Conservation (phyloP, 2,329 filamentous ascomycete species). For the Ophiostoma ulmi region DNA sequence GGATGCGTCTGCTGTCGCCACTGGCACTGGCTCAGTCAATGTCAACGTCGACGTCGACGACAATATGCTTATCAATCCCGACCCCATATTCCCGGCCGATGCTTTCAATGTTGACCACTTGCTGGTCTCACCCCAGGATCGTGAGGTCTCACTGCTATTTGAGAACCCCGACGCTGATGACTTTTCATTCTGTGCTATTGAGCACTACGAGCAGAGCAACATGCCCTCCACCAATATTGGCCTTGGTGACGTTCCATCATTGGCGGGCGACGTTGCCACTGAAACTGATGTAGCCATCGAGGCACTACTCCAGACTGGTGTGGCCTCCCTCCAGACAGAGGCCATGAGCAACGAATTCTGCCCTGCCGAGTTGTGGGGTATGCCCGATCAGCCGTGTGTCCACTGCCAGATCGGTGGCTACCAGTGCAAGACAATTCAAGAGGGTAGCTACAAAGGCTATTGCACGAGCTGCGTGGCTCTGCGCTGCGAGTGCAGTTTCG, state of each 20-base stretch:
- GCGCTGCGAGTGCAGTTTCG: slow-evolving; percentile 55
- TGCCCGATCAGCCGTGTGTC: slow-evolving; percentile 45
- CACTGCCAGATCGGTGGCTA: slow-evolving; percentile 50
- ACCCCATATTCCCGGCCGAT: slow-evolving; percentile 25
- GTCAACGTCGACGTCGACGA: slow-evolving; percentile 25
- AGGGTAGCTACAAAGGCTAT: slow-evolving; percentile 56
- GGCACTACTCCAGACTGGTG: slow-evolving; percentile 4
- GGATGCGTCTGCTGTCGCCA: slow-evolving; percentile 38
- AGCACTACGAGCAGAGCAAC: slow-evolving; percentile 48
- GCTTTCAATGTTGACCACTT: slow-evolving; percentile 25
- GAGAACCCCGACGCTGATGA: slow-evolving; percentile 55
- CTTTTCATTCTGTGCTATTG: slow-evolving; percentile 54
- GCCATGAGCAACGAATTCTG: slow-evolving; percentile 35
- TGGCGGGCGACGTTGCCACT: slow-evolving; percentile 17
- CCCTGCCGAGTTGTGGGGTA: slow-evolving; percentile 36
- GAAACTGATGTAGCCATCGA: slow-evolving; percentile 18
- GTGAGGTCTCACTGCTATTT: slow-evolving; percentile 45
- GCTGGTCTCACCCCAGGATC: slow-evolving; percentile 26
- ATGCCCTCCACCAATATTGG: slow-evolving; percentile 29
- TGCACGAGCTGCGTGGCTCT: slow-evolving; percentile 60
- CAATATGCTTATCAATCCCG: slow-evolving; percentile 29
- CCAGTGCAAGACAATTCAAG: slow-evolving; percentile 56
- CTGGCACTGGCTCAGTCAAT: neutral
- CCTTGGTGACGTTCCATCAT: neutral
- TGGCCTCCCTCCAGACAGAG: slow-evolving; percentile 27